Percentiles rank a stretch among this genome's conserved stretches.
Conservation (phyloP, 2,329 filamentous ascomycete genomes). For the Didymella keratinophila region DNA sequence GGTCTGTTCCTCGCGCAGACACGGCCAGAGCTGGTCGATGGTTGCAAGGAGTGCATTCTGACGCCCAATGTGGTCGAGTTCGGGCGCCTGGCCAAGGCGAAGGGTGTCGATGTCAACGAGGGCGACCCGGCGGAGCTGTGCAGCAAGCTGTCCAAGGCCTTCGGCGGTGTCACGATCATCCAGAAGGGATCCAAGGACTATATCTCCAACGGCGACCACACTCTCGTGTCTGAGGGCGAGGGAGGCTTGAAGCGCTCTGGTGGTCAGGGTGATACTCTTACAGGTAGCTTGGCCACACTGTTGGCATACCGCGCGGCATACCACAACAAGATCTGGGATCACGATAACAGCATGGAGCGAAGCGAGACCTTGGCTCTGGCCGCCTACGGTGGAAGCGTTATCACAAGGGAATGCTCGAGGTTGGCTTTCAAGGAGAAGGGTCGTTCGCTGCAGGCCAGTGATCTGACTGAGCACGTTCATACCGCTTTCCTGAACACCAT, state of each 20-base stretch:
- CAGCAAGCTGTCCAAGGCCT: slow-evolving; percentile 72
- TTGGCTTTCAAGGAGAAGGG: slow-evolving; percentile 87
- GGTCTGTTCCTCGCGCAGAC: slow-evolving; percentile 80
- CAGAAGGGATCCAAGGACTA: slow-evolving; percentile 87
- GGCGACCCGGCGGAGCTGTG: slow-evolving; percentile 66
- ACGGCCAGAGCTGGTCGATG: slow-evolving; percentile 77
- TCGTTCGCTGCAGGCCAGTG: slow-evolving; percentile 87
- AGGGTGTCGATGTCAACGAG: slow-evolving; percentile 69
- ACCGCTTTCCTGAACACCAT: slow-evolving; percentile 80
- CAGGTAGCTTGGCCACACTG: slow-evolving; percentile 86
- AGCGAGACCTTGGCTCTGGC: slow-evolving; percentile 73
- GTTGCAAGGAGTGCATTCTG: slow-evolving; percentile 83
- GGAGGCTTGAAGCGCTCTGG: slow-evolving; percentile 91
- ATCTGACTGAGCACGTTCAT: slow-evolving; percentile 90
- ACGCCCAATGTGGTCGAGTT: slow-evolving; percentile 98
- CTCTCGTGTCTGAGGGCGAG: slow-evolving; percentile 76
- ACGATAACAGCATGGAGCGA: slow-evolving; percentile 62
- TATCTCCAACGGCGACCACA: slow-evolving; percentile 80
- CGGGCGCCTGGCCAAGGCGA: slow-evolving; percentile 76
- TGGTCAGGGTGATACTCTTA: slow-evolving; percentile 94
- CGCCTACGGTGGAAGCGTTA: slow-evolving; percentile 83
- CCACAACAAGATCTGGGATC: slow-evolving; percentile 79
- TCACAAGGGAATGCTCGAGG: slow-evolving; percentile 90
- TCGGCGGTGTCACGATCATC: slow-evolving; percentile 88
- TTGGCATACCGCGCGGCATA: slow-evolving; percentile 90